Conservation (phyloP, 345 rosid genomes). For the Cochlearia excelsa region DNA sequence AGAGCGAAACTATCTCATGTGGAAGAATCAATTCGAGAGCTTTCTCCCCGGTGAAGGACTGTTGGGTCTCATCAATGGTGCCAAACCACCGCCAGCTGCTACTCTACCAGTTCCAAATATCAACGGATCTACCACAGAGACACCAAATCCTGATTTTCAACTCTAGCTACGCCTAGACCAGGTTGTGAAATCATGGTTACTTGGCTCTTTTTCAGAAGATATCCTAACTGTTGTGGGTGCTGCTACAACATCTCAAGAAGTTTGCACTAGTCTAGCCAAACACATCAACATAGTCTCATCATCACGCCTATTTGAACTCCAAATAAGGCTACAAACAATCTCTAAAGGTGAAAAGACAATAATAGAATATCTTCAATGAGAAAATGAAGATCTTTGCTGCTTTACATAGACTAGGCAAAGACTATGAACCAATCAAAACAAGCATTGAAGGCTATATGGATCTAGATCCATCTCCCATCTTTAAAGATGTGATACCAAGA, state of each 20-base stretch:
- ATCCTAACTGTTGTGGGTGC: no score
- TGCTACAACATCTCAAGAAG: background rate
- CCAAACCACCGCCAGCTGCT: no score
- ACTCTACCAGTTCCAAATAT: no score
- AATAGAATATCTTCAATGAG: rapidly evolving
- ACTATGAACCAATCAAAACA: background rate
- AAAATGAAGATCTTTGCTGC: background rate
- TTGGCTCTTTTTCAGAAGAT: no score
- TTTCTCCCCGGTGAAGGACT: no score
- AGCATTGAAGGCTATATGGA: background rate
- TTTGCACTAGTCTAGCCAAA: background rate
- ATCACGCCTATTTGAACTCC: background rate
- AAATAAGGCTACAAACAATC: background rate
- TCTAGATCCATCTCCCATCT: background rate
- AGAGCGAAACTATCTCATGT: no score
- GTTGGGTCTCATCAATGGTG: no score
- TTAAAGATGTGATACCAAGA: background rate
- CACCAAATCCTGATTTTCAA: no score
- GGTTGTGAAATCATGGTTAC: no score
- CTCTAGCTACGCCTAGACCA: no score
- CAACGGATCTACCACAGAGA: no score
- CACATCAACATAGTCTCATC: background rate
- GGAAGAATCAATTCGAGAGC: no score
- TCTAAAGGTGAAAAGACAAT: background rate
- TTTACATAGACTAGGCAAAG: background rate